Base-by-base conservation (phyloP, 73 alveolate species). In the Paramecium tetraurelia region DNA sequence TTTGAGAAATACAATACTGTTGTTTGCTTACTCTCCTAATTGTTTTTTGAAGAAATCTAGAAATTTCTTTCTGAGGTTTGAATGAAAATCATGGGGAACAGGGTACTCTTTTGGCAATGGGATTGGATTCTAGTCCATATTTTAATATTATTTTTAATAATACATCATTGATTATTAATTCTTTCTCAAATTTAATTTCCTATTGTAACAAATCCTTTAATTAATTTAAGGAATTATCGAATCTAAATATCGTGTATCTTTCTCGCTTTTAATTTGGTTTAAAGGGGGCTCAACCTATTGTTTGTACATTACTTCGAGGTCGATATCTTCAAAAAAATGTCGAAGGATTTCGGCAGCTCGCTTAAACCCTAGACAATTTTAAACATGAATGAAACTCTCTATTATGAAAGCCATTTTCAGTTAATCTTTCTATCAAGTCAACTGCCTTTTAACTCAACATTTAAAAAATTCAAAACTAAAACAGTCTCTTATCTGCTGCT, bases 301-400 rank as follows among this genome's bases (percentile, higher is more conserved):
- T 48, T 48, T 40, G 38, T 5, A 12, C 16, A 80, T 44, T 22
- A n/a, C n/a, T 9, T 96, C 95, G 97, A 98, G 96, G 89, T 96
- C 94, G 10, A 96, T 80, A 4, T 96, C 96, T 69, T 93, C 86
- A 93, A 97, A 96, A 94, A 94, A 98, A 93, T 97, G 99, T 33
- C 94, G 94, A 70, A 95, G 96, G 35, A 97, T 96, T 93, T 96
- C 98, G 0, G 94, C 96, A 38, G 94, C 97, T 8, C 98, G 98
- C 44, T 68, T 94, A 29, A 92, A 71, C 86, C 98, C 99, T 48
- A 96, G 86, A 58, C 98, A 86, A 24, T 59, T 58, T 38, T 31
- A 59, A 86, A 41, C 87, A 69, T 75, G 9, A 63, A 63, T 63
- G 36, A 38, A 38, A 75, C 58, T 35, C 36, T 44, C 75, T 41